Percentiles rank a stretch among this genome's conserved stretches.
These are phyloP conservation scores for Capsicum rhomboideum DNA, from an alignment of 257 asterid species.

Conservation along the genomic window DNA sequence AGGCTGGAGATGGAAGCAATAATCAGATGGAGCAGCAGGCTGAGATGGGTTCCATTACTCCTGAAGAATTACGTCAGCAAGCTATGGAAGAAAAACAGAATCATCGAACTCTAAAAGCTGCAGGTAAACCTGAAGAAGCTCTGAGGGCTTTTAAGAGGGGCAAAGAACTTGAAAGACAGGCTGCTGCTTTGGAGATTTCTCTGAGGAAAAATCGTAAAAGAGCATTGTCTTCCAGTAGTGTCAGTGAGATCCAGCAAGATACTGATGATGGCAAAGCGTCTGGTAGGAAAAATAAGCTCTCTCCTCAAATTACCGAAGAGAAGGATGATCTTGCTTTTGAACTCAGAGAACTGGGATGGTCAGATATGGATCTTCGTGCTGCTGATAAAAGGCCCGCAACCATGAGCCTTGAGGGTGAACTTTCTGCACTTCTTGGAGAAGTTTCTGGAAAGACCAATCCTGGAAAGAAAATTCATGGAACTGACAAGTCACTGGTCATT, in stretches of 20 bases:
- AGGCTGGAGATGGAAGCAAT: constrained; percentile 14
- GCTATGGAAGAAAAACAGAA: constrained; percentile 75
- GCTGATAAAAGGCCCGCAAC: constrained; percentile 49
- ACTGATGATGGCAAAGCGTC: constrained; percentile 32
- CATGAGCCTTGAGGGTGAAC: constrained; percentile 75
- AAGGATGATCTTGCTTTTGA: constrained; percentile 75
- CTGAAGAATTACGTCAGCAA: constrained; percentile 83
- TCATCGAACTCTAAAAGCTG: constrained; percentile 61
- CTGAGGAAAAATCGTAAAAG: constrained; percentile 67
- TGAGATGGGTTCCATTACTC: constrained; percentile 43
- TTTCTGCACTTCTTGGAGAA: constrained; percentile 61
- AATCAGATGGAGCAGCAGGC: constrained; percentile 2
- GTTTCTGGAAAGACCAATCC: constrained; percentile 42
- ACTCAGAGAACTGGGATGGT: constrained; percentile 93
- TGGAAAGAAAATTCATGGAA: constrained; percentile 30
- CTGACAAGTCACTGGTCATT: constrained; percentile 59
- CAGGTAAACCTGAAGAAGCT: constrained; percentile 95
- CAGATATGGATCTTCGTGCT: constrained; percentile 67
- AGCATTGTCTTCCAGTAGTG: constrained; percentile 39
- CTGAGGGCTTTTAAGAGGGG: constrained; percentile 76
- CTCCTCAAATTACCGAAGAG: constrained; percentile 35
- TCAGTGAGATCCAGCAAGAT: constrained; percentile 29
- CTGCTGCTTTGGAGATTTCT: constrained; percentile 70
- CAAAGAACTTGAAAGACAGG: constrained; percentile 94
- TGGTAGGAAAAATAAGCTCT: constrained; percentile 24